phyloP scores from a whole-genome alignment of 1,139 yeast genomes.

The Kazachstania sp. region DNA sequence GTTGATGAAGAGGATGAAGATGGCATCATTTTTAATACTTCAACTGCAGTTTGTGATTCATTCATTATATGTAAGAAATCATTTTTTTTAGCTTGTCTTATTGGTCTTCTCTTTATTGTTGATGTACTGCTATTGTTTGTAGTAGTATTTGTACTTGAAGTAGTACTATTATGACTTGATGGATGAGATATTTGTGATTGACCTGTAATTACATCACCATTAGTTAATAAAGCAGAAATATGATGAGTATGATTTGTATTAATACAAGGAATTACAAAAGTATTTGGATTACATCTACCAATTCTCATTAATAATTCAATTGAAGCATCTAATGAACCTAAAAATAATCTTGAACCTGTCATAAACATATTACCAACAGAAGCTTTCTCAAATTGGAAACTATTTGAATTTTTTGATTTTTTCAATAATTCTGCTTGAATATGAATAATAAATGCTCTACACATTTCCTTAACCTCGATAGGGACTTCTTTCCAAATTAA shows the following conservation, averaged over 20 bases:
- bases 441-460: constrained; percentile 70
- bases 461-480: constrained; percentile 61
- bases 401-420: constrained; percentile 47
- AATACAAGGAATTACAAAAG: constrained; percentile 68
- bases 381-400: constrained; percentile 67
- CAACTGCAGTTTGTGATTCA: neutral
- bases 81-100: neutral
- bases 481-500: constrained; percentile 55
- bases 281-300: constrained; percentile 49
- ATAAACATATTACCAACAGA: constrained; percentile 78
- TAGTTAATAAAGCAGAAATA: constrained; percentile 63
- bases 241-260: constrained; percentile 82
- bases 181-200: constrained; percentile 95
- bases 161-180: constrained; percentile 11
- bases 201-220: constrained; percentile 78
- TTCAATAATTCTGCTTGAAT: constrained; percentile 71
- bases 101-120: too few species aligned
- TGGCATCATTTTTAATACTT: neutral
- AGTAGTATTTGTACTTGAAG: neutral
- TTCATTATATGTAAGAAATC: constrained; percentile 2
- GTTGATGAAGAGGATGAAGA: too few species aligned
- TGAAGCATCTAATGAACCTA: constrained; percentile 79
- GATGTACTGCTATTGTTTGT: too few species aligned
- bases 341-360: constrained; percentile 72
- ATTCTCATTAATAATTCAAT: constrained; percentile 66